phyloP scores from a whole-genome alignment of 2,329 filamentous ascomycete species.

The Macroventuria anomochaeta region DNA sequence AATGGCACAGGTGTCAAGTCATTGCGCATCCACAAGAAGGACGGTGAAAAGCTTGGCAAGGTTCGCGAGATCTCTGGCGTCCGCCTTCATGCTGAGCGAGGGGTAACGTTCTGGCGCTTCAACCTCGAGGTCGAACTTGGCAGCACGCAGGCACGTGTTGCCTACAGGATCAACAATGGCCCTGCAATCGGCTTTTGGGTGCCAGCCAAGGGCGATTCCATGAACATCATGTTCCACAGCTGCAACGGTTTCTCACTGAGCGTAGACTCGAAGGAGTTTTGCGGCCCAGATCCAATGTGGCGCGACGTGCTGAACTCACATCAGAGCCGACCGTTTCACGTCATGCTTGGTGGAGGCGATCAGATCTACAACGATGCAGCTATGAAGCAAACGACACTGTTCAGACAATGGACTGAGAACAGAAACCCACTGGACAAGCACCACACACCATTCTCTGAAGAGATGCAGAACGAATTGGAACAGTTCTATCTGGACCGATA shows the following conservation, averaged over 20 bases:
- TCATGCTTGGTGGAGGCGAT: conserved; percentile 97
- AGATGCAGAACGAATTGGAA: conserved; percentile 89
- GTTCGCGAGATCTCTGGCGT: conserved; percentile 84
- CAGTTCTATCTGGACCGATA: conserved; percentile 88
- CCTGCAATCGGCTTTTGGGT: conserved; percentile 94
- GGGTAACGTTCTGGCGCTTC: conserved; percentile 96
- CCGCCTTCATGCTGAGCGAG: conserved; percentile 82
- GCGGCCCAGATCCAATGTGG: conserved; percentile 95
- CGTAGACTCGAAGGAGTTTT: conserved; percentile 79
- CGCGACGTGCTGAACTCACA: conserved; percentile 93
- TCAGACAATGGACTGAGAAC: conserved; percentile 83
- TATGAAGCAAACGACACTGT: conserved; percentile 74
- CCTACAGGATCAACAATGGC: conserved; percentile 93
- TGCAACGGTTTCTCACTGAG: conserved; percentile 93
- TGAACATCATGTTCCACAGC: conserved; percentile 99
- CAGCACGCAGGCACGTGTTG: conserved; percentile 80
- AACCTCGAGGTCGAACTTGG: conserved; percentile 90
- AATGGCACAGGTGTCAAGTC: conserved; percentile 40
- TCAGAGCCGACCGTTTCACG: conserved; percentile 90
- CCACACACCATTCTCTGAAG: conserved; percentile 74
- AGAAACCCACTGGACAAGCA: conserved; percentile 83
- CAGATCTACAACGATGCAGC: conserved; percentile 95
- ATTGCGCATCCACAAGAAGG: conserved; percentile 61
- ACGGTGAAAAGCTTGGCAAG: conserved; percentile 82
- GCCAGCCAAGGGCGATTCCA: conserved; percentile 78